phyloP scores from a whole-genome alignment of 139 green algal genomes.

The Micractinium conductrix region DNA sequence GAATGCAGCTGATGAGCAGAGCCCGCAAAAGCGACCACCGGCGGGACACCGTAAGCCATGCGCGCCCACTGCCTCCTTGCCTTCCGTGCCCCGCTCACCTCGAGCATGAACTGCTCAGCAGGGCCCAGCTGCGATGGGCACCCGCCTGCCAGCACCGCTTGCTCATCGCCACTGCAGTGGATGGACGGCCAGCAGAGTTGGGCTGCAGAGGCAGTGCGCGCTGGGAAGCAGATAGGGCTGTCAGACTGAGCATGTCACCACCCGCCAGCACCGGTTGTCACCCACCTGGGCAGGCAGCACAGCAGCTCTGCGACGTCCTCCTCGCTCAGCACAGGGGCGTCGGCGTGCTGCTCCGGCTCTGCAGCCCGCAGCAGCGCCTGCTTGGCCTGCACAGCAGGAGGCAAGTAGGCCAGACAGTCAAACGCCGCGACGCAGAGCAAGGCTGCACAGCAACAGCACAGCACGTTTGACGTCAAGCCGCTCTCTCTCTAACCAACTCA shows the following conservation, averaged over 20 bases:
- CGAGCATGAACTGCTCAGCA: constrained; percentile 59
- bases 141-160: constrained; percentile 32
- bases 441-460: background rate
- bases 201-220: background rate
- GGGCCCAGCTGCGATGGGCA: constrained; percentile 16
- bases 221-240: background rate
- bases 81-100: constrained; percentile 37
- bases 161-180: constrained; percentile 35
- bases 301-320: background rate
- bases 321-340: background rate
- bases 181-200: background rate
- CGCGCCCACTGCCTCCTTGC: background rate
- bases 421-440: background rate
- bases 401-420: background rate
- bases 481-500: background rate
- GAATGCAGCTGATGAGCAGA: background rate
- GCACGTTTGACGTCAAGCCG: background rate
- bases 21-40: background rate
- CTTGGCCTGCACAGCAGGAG: background rate
- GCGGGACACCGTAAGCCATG: background rate
- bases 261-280: background rate
- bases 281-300: constrained; percentile 17
- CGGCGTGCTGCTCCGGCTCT: background rate
- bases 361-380: background rate
- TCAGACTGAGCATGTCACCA: background rate